A percentile compares a stretch with the other conserved stretches of the same genome.
Evolutionary conservation across 306 rosid species (phyloP).

Genomic region (Betula pendula): DNA sequence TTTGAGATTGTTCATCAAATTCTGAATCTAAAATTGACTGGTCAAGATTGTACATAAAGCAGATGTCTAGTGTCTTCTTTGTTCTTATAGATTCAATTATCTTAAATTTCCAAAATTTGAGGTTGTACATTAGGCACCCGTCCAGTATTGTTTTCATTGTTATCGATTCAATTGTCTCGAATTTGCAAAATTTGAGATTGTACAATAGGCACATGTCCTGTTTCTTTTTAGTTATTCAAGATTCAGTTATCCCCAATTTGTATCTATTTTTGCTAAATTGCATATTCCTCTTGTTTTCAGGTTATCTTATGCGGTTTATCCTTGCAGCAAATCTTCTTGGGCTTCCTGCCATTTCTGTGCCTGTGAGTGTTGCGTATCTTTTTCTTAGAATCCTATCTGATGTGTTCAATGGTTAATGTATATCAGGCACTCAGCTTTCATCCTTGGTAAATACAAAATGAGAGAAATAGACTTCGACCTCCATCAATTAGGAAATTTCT

Average conservation of each 20-base stretch:
- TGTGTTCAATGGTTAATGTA: conserved; percentile 1
- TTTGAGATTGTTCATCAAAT: conserved; percentile 1
- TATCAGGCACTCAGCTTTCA: neutral
- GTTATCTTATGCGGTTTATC: conserved; percentile 79
- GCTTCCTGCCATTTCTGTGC: conserved; percentile 89
- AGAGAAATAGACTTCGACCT: neutral
- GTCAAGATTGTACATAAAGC: neutral
- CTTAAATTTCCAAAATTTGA: conserved; percentile 10
- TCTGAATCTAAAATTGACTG: conserved; percentile 21
- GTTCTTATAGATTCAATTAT: conserved; percentile 4
- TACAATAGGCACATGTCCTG: neutral
- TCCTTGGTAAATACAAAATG: neutral
- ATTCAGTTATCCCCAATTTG: neutral
- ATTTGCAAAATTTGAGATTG: neutral
- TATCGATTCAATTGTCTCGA: conserved; percentile 9
- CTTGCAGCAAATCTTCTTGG: conserved; percentile 77
- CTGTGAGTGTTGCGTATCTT: conserved; percentile 53
- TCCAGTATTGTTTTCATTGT: neutral
- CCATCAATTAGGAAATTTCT: neutral
- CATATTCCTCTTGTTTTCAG: conserved; percentile 40
- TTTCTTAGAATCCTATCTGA: neutral
- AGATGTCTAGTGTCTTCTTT: neutral
- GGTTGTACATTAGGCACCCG: neutral
- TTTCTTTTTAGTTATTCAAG: neutral
- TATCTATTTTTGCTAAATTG: neutral